These are phyloP conservation scores for Diplodia sapinea DNA, from an alignment of 2,329 filamentous ascomycete species.

Conservation along the genomic window DNA sequence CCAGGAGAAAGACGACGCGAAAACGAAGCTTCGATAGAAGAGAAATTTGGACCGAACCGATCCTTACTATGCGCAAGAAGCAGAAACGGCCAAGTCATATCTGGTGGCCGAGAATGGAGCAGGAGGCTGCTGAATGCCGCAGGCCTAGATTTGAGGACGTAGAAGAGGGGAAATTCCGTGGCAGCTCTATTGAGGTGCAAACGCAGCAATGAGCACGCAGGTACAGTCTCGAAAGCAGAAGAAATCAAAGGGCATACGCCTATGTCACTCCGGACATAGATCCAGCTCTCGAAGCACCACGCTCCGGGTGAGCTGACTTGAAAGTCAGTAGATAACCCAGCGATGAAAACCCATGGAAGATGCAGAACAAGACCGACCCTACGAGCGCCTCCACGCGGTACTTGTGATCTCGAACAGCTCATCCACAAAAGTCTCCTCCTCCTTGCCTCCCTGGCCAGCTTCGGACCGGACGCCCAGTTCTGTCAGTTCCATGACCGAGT, in stretches of 20 bases:
- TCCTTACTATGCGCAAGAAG: slow-evolving; percentile 15
- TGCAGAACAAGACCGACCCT: background rate
- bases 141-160: background rate
- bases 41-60: background rate
- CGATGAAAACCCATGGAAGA: background rate
- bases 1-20: background rate
- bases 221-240: background rate
- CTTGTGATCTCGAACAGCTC: slow-evolving; percentile 42
- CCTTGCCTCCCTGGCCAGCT: slow-evolving; percentile 44
- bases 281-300: background rate
- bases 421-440: slow-evolving; percentile 52
- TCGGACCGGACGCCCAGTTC: slow-evolving; percentile 45
- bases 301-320: no score
- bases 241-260: background rate
- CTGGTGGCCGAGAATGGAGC: background rate
- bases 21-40: background rate
- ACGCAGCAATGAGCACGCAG: background rate
- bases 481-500: slow-evolving; percentile 39
- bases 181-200: background rate
- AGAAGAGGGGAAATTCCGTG: background rate
- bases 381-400: slow-evolving; percentile 35
- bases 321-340: background rate
- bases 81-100: background rate
- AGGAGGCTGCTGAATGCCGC: background rate
- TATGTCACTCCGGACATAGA: background rate